phyloP scores from a whole-genome alignment of 768 basidiomycete species.

The Glaciozyma antarctica region DNA sequence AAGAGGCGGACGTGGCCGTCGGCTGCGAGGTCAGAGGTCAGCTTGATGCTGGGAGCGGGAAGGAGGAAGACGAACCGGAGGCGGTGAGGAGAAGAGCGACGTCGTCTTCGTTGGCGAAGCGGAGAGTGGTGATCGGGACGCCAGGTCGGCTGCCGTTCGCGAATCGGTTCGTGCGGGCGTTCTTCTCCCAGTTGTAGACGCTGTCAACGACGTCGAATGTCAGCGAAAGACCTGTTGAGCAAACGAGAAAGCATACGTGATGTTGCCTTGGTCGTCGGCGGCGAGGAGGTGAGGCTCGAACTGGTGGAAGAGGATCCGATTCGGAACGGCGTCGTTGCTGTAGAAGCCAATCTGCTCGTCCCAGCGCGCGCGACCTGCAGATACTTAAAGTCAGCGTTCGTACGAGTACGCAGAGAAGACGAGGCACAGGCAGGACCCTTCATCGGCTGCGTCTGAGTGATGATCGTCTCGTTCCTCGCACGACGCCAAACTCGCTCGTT shows the following conservation, averaged over 20 bases:
- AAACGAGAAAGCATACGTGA: conserved; percentile 52
- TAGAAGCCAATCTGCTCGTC: conserved; percentile 40
- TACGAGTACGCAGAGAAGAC: neutral
- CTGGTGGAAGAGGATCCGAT: conserved; percentile 79
- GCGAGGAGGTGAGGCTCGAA: conserved; percentile 81
- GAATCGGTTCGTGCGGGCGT: conserved; percentile 68
- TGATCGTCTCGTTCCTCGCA: conserved; percentile 72
- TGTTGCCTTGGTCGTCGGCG: conserved; percentile 73
- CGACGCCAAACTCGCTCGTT: conserved; percentile 95
- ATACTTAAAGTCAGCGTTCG: conserved; percentile 8
- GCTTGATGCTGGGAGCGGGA: neutral
- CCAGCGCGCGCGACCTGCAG: conserved; percentile 37
- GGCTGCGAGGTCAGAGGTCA: conserved; percentile 45
- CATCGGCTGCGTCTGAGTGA: conserved; percentile 58
- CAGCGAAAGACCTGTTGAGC: neutral
- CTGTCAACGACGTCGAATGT: conserved; percentile 42
- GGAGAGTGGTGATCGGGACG: conserved; percentile 61
- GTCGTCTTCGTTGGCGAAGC: conserved; percentile 92
- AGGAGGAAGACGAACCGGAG: conserved; percentile 51
- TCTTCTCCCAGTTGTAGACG: conserved; percentile 88
- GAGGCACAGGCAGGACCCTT: conserved; percentile 63
- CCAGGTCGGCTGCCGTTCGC: conserved; percentile 73
- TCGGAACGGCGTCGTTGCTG: conserved; percentile 41
- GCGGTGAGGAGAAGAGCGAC: conserved; percentile 80
- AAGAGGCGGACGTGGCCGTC: conserved; percentile 87